These are phyloP conservation scores for Solanum sparsipilum DNA, from an alignment of 257 asterid species.

Conservation along the genomic window DNA sequence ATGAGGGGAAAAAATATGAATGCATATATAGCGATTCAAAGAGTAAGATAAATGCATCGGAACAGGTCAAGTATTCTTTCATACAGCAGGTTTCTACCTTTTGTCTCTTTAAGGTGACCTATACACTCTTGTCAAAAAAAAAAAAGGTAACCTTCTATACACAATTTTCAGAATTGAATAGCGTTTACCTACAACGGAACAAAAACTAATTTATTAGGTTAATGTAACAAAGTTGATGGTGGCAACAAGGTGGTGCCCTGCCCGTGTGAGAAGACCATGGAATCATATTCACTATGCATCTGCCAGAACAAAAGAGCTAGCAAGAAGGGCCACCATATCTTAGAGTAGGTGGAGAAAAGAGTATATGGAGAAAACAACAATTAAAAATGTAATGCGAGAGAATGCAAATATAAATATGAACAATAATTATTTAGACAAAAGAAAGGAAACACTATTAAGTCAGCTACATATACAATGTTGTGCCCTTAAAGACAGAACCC, in stretches of 20 bases:
- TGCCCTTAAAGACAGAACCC: not conserved
- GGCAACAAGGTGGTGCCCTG: not conserved
- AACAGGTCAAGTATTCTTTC: not conserved
- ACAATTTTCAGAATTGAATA: not conserved
- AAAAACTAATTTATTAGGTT: not conserved
- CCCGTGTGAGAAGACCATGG: not conserved
- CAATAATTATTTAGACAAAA: not conserved
- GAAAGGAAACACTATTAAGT: not conserved
- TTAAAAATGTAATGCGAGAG: not conserved
- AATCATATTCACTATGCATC: not conserved
- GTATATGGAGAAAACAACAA: not conserved
- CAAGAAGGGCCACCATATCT: not conserved
- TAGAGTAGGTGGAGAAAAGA: not conserved
- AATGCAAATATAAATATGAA: not conserved
- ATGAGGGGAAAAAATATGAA: not conserved
- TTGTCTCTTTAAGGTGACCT: not conserved
- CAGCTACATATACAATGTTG: not conserved
- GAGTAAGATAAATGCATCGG: not conserved
- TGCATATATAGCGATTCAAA: not conserved
- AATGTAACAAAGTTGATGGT: not conserved
- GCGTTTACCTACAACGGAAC: not conserved
- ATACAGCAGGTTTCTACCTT: not conserved
- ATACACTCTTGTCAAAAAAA: not conserved
- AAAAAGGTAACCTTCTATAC: not conserved
- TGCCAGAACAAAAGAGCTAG: not conserved